Evolutionary conservation across 208 protist genomes (phyloP).

Genomic region (Leishmania turanica): DNA sequence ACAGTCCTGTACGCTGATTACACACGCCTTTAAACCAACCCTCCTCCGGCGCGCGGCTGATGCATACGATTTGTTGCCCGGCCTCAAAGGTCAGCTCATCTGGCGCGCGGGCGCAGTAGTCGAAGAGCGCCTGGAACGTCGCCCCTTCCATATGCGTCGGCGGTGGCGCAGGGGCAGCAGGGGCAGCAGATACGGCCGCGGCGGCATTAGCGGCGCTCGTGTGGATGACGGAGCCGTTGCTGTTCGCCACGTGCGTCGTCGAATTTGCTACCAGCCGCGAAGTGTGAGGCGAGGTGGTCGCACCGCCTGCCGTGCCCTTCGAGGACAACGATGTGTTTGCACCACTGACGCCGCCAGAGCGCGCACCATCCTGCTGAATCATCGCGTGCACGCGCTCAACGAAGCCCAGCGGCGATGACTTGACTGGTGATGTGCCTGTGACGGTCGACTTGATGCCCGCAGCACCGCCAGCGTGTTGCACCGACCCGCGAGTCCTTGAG

Average conservation of each 20-base stretch:
- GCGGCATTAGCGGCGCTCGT: constrained; percentile 13
- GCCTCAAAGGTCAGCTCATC: constrained; percentile 89
- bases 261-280: background rate
- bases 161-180: constrained; percentile 6
- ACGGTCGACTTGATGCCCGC: constrained; percentile 9
- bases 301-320: background rate
- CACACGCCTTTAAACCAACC: constrained; percentile 91
- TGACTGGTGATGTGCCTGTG: background rate
- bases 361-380: constrained; percentile 32
- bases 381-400: constrained; percentile 59
- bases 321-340: background rate
- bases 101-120: constrained; percentile 74
- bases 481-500: background rate
- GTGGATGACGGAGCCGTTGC: constrained; percentile 7
- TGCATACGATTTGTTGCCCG: constrained; percentile 74
- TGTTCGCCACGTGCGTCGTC: background rate
- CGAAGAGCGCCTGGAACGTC: constrained; percentile 70
- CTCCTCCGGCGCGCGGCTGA: constrained; percentile 79
- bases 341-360: background rate
- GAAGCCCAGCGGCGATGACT: constrained; percentile 40
- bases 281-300: background rate
- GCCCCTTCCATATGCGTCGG: constrained; percentile 67
- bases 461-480: background rate
- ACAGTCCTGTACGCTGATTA: constrained; percentile 88
- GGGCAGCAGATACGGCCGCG: constrained; percentile 5